Base-by-base conservation (phyloP, 2,329 filamentous ascomycete genomes). In the Colletotrichum caudatum region DNA sequence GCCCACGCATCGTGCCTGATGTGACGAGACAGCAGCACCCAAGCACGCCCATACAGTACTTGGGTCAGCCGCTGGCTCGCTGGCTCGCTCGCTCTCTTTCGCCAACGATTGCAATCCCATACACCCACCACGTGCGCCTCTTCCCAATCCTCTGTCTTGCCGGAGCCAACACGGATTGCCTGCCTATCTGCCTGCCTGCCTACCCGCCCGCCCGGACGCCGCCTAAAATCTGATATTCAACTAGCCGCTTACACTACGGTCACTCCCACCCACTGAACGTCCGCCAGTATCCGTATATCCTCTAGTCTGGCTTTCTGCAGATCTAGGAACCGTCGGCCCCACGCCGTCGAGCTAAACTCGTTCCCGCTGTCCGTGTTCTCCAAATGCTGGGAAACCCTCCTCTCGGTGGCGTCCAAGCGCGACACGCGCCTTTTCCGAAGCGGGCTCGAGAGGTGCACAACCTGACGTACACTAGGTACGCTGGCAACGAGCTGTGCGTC, bases 241-340 rank as follows among this genome's bases (percentile, higher is more conserved):
- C 26, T 35, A 53, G 5, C n/a, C 20, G 26, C 48, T 5, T n/a
- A 50, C 23, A 26, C 11, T 6, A 29, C 5, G 7, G 3, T 9
- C 2, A n/a, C 48, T 46, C 14, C 20, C 51, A 53, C 33, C 51
- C 33, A 41, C 29, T 41, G 23, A 20, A 50, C 53, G 41, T 11
- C 60, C 63, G 26, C 35, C 29, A 57, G 20, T 12, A 33, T 46
- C 18, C 20, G 18, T 20, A 18, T 8, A 8, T 44, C 16, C 44
- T 12, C 44, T 46, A 46, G 18, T 11, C 11, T 23, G 26, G 33
- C 20, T 57, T 57, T 53, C 7, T 56, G 69, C 69, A 54, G 69
- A 71, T 68, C 65, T 37, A 71, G 53, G 65, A 71, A 54, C 58
- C 59, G 61, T 68, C 69, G 69, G 69, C 69, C 65, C 69, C 69